Conservation (phyloP, 2,329 filamentous ascomycete species). For the Diaporthe vexans region DNA sequence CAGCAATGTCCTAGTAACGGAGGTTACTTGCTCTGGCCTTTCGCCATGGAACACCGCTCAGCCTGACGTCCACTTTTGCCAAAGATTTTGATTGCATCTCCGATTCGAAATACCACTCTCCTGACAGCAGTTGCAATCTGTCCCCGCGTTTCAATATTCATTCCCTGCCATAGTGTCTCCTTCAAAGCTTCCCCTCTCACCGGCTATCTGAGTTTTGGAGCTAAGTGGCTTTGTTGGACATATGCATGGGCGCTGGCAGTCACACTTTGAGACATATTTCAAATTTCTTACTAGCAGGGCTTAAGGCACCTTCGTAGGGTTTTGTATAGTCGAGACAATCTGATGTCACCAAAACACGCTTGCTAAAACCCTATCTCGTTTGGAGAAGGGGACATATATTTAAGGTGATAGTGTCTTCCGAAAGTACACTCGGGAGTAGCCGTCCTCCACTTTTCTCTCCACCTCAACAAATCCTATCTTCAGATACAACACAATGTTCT, state of each 20-base stretch:
- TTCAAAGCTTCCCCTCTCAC: neutral
- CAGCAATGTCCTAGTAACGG: neutral
- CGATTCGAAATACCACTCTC: too few relatives aligned
- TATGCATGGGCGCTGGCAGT: neutral
- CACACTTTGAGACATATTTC: too few relatives aligned
- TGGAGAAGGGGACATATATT: neutral
- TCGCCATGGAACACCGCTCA: neutral
- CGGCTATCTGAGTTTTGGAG: too few relatives aligned
- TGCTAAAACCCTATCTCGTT: neutral
- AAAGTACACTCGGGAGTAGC: conserved; percentile 54
- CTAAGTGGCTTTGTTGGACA: too few relatives aligned
- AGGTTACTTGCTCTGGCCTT: neutral
- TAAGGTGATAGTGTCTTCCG: conserved; percentile 43
- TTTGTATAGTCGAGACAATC: too few relatives aligned
- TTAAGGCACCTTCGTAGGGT: neutral
- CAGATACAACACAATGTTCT: conserved; percentile 44
- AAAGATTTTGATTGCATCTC: too few relatives aligned
- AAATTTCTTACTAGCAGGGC: neutral
- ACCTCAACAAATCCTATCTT: conserved; percentile 51
- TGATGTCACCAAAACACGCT: neutral
- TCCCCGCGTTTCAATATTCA: too few relatives aligned
- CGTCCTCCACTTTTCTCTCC: conserved; percentile 49
- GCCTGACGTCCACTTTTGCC: neutral
- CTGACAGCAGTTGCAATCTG: too few relatives aligned
- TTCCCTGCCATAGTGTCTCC: neutral